A percentile compares a stretch with the other conserved stretches of the same genome.
Conservation (phyloP, 176 grass and related monocot species). For the Oryza glumipatula region DNA sequence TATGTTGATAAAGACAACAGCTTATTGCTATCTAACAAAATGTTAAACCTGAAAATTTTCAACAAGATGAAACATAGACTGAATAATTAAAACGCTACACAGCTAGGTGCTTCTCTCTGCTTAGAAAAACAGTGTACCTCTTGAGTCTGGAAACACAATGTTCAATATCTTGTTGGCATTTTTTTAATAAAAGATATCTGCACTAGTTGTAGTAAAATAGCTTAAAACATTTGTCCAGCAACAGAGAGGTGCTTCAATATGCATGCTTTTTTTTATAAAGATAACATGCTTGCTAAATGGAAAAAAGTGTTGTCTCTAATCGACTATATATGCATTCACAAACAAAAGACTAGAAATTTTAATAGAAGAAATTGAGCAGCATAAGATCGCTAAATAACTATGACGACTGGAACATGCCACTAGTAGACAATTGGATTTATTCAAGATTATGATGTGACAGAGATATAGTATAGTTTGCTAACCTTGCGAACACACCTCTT, state of each 20-base stretch:
- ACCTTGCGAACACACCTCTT: background rate
- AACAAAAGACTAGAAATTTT: conserved; percentile 2
- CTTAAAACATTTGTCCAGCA: background rate
- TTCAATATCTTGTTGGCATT: background rate
- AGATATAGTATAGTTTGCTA: background rate
- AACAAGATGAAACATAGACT: conserved; percentile 1
- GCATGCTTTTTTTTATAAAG: too few species aligned
- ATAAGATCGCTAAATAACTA: background rate
- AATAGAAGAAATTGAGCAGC: background rate
- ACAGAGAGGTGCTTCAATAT: background rate
- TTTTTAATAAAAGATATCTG: background rate
- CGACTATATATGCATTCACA: background rate
- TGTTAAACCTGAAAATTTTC: background rate
- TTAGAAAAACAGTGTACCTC: background rate
- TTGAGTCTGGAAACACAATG: background rate
- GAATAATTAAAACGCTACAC: background rate
- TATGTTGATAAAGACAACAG: conserved; percentile 8
- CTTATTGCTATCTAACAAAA: background rate
- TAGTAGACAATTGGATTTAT: background rate
- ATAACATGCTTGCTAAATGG: background rate
- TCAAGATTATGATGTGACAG: background rate
- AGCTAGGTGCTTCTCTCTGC: conserved; percentile 1
- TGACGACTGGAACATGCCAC: conserved; percentile 1
- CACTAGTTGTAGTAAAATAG: background rate
- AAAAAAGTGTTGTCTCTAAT: background rate